A percentile compares a stretch with the other conserved stretches of the same genome.
Conservation (phyloP, 306 rosid genomes). For the Cucurbita pepo region DNA sequence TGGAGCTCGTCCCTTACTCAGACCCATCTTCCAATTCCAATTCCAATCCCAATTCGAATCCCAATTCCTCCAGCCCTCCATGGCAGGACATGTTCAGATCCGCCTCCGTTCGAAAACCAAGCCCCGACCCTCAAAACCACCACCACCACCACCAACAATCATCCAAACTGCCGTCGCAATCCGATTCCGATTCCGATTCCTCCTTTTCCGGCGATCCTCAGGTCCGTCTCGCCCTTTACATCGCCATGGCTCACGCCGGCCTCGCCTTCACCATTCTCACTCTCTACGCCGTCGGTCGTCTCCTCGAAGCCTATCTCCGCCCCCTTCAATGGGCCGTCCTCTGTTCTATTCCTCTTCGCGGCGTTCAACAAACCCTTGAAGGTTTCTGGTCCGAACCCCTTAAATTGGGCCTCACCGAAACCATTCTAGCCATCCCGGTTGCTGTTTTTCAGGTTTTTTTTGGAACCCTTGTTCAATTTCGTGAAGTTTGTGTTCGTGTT, state of each 20-base stretch:
- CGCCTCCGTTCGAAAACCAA: conserved; percentile 42
- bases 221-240: conserved; percentile 71
- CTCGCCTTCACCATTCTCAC: conserved; percentile 62
- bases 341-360: conserved; percentile 78
- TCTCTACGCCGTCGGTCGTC: conserved; percentile 46
- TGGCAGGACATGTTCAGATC: conserved; percentile 99
- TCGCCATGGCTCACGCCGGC: conserved; percentile 94
- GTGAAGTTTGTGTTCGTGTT: conserved; percentile 30
- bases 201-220: conserved; percentile 63
- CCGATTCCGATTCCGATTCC: conserved; percentile 27
- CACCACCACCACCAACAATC: background rate
- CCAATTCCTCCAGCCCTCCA: conserved; percentile 32
- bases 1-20: conserved; percentile 61
- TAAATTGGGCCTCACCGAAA: conserved; percentile 61
- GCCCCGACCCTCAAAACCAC: conserved; percentile 10
- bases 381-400: conserved; percentile 73
- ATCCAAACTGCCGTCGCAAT: conserved; percentile 2
- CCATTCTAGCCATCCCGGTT: conserved; percentile 63
- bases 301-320: conserved; percentile 58
- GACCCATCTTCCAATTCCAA: conserved; percentile 29
- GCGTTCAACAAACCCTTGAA: conserved; percentile 58
- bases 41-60: conserved; percentile 7
- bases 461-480: conserved; percentile 67
- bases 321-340: conserved; percentile 92
- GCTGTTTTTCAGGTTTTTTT: conserved; percentile 51